Percentiles rank a stretch among this genome's conserved stretches.
phyloP scores from a whole-genome alignment of 495 filamentous ascomycete genomes.

The Pseudevernia furfuracea region DNA sequence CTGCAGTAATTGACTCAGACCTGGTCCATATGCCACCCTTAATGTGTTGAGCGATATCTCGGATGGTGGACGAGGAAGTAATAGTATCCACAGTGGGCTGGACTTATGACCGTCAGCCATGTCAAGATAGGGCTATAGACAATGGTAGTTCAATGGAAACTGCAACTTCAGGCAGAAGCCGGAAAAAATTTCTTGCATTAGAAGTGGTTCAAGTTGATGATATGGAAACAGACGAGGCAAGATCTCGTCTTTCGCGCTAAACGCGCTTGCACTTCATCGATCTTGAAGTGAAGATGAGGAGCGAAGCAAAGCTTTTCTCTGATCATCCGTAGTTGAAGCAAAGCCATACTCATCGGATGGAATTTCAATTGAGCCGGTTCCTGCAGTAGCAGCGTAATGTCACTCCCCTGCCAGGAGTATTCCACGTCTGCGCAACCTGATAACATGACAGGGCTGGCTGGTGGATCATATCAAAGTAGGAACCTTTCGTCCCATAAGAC shows the following conservation, averaged over 20 bases:
- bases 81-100: constrained; percentile 31
- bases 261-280: background rate
- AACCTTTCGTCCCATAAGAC: background rate
- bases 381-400: background rate
- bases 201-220: background rate
- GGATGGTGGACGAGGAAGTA: constrained; percentile 43
- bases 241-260: constrained; percentile 3
- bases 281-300: background rate
- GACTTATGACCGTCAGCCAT: background rate
- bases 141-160: background rate
- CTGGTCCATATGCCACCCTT: constrained; percentile 36
- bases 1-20: constrained; percentile 33
- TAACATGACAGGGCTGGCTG: constrained; percentile 7
- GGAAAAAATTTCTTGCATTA: background rate
- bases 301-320: background rate
- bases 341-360: background rate
- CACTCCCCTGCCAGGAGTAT: background rate
- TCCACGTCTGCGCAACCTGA: constrained; percentile 1
- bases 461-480: constrained; percentile 9
- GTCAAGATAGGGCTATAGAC: background rate
- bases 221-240: background rate
- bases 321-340: background rate
- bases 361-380: background rate
- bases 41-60: constrained; percentile 34
- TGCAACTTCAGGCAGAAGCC: background rate